phyloP scores from a whole-genome alignment of 305 asterid species.

The Solanum hybrid region DNA sequence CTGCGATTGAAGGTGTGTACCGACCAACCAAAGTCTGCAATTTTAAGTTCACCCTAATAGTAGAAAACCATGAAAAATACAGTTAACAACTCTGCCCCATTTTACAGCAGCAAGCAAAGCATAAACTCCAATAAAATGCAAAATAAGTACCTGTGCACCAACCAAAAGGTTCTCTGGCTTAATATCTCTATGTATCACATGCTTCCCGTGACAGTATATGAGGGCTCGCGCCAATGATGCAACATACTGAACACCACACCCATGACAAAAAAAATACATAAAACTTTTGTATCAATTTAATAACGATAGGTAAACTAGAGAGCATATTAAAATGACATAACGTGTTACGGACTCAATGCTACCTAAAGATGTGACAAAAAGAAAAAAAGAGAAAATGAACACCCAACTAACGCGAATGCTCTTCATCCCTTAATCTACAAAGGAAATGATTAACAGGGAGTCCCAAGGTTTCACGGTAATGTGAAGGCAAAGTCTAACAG shows the following conservation, averaged over 20 bases:
- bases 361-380: background rate
- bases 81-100: background rate
- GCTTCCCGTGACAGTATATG: slow-evolving; percentile 86
- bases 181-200: slow-evolving; percentile 89
- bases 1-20: slow-evolving; percentile 68
- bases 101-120: background rate
- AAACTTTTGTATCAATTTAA: background rate
- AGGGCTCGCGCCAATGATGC: slow-evolving; percentile 86
- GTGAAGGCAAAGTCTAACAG: background rate
- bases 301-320: background rate
- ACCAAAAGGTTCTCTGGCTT: slow-evolving; percentile 67
- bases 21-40: slow-evolving; percentile 79
- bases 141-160: slow-evolving; percentile 34
- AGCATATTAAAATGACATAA: background rate
- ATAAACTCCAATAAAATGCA: background rate
- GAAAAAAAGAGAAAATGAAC: background rate
- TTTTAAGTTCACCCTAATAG: slow-evolving; percentile 56
- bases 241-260: slow-evolving; percentile 28
- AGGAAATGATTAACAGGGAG: background rate
- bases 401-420: background rate
- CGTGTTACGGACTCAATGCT: background rate
- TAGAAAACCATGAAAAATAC: slow-evolving; percentile 6
- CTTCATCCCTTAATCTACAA: background rate
- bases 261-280: background rate
- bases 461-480: background rate